Base-by-base conservation (phyloP, 2,329 filamentous ascomycete species). In the Penicillium sp. region DNA sequence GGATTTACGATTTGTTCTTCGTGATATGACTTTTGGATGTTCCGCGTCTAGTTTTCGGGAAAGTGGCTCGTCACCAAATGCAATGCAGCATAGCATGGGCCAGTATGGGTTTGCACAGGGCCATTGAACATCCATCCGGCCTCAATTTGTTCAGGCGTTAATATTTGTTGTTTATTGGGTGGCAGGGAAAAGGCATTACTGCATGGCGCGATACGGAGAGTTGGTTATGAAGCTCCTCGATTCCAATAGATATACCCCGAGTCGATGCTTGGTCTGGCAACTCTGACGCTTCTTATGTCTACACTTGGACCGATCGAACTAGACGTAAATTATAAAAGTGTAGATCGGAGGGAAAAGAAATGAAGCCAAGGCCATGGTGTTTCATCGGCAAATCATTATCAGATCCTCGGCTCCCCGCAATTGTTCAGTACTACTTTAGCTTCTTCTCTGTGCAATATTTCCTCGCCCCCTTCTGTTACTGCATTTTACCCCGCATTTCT, bases 211-310 rank as follows among this genome's bases (percentile, higher is more conserved):
- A 64, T 57, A 65, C 59, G 66, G 66, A 67, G 63, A 68, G 56
- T 68, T 62, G 60, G 63, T 65, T 58, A 59, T 60, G 65, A 67
- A 73, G 71, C 71, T 73, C 70, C 70, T 74, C 71, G 70, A 66
- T 69, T 68, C 62, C 60, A 68, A 68, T 69, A 72, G 69, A 73
- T 72, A 70, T 71, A 73, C 70, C 70, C 70, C 69, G 71, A 74
- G 71, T 73, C 64, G 71, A 74, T 61, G 71, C 71, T 73, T 66
- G 69, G 62, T 71, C 64, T 68, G 66, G 59, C 63, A 62, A 62
- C 60, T 65, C 63, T 59, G 51, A 63, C 59, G 56, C 59, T 62
- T 53, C 60, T 57, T 54, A 55, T 59, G 35, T 37, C 35, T 37
- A 34, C 31, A 34, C 14, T 32, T 34, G 8, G 52, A 59, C 47